Percentiles rank a stretch among this genome's conserved stretches.
These are phyloP conservation scores for Xylogone sp. DNA, from an alignment of 2,329 filamentous ascomycete species.

Conservation along the genomic window DNA sequence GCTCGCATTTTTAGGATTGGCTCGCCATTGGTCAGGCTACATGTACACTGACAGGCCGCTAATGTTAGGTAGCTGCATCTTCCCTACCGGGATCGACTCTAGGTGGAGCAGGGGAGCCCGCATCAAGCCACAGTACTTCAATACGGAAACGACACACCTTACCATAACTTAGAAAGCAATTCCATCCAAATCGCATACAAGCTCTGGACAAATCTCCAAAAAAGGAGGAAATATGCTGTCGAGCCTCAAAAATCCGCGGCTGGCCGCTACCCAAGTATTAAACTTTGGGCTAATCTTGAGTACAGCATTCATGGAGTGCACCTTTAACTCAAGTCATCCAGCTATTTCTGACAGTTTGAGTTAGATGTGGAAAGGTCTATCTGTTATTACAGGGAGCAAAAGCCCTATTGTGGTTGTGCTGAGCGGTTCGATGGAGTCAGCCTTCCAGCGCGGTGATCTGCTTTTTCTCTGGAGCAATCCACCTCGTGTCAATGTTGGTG, in stretches of 20 bases:
- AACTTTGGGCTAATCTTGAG: conserved; percentile 72
- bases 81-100: too few species aligned
- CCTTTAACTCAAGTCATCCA: neutral
- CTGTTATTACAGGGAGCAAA: conserved; percentile 56
- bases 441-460: conserved; percentile 56
- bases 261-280: conserved; percentile 62
- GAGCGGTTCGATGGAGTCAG: conserved; percentile 58
- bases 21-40: too few species aligned
- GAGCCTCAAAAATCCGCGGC: conserved; percentile 57
- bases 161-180: neutral
- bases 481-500: conserved; percentile 40
- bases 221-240: too few species aligned
- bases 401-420: conserved; percentile 59
- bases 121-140: neutral
- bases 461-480: conserved; percentile 53
- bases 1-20: too few species aligned
- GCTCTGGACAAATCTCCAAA: conserved; percentile 23
- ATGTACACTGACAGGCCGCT: too few species aligned
- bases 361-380: conserved; percentile 63
- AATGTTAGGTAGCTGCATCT: too few species aligned
- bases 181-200: neutral
- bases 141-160: neutral
- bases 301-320: conserved; percentile 61
- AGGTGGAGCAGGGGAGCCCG: too few species aligned
- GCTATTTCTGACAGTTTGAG: neutral